Conservation (phyloP, 176 grass and related monocot species). For the Aechmea fasciata region DNA sequence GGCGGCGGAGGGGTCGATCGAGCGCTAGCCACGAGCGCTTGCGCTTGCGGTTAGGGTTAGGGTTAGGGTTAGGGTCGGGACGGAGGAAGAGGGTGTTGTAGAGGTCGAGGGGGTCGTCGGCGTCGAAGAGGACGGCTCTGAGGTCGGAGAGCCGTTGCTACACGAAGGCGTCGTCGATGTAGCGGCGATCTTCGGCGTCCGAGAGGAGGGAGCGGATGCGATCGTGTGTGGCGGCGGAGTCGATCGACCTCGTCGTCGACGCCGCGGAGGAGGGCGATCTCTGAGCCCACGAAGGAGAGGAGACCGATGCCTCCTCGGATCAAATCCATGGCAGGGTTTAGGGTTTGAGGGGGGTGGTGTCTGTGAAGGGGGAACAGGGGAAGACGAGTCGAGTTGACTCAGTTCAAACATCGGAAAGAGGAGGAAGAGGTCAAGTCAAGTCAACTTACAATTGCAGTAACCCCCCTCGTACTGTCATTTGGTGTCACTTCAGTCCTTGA, state of each 20-base stretch:
- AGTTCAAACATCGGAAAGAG: neutral
- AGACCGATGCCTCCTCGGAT: too few relatives aligned
- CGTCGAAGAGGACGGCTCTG: conserved; percentile 32
- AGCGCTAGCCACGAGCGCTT: conserved; percentile 18
- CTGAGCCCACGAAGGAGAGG: neutral
- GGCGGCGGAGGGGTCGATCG: conserved; percentile 9
- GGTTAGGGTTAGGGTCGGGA: conserved; percentile 7
- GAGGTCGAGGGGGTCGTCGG: conserved; percentile 34
- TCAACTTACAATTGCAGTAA: too few relatives aligned
- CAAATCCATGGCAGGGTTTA: too few relatives aligned
- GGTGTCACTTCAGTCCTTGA: too few relatives aligned
- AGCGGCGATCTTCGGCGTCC: conserved; percentile 36
- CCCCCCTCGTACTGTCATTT: too few relatives aligned
- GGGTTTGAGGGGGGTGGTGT: too few relatives aligned
- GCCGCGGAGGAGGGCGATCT: conserved; percentile 4
- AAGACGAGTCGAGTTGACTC: too few relatives aligned
- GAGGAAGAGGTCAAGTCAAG: too few relatives aligned
- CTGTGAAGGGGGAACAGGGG: too few relatives aligned
- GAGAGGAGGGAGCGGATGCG: conserved; percentile 30
- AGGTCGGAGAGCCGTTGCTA: conserved; percentile 32
- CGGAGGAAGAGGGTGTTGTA: conserved; percentile 15
- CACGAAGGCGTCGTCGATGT: conserved; percentile 29
- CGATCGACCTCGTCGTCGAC: conserved; percentile 25
- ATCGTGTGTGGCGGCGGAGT: conserved; percentile 13
- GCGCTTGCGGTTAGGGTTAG: conserved; percentile 29